Percentiles rank a stretch among this genome's conserved stretches.
Evolutionary conservation across 495 filamentous ascomycete genomes (phyloP).

Genomic region (Penicillium steckii): DNA sequence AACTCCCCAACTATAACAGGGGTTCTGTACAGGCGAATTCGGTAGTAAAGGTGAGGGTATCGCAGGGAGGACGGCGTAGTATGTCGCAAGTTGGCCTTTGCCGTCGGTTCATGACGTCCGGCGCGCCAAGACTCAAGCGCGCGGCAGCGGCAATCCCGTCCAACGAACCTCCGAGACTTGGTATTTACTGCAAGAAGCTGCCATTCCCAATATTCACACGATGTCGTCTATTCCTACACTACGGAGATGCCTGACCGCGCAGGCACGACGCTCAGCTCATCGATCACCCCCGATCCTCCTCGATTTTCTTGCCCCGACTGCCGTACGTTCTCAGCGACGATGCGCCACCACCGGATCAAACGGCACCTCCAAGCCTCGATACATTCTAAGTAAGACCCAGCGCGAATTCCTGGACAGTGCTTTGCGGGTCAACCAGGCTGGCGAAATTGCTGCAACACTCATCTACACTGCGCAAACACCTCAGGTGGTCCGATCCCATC

Average conservation of each 20-base stretch:
- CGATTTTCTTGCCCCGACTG: constrained; percentile 44
- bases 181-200: not conserved
- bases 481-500: constrained; percentile 70
- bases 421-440: constrained; percentile 87
- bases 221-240: constrained; percentile 21
- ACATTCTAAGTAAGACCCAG: constrained; percentile 68
- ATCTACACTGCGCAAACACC: constrained; percentile 83
- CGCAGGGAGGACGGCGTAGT: constrained; percentile 1
- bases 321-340: constrained; percentile 23
- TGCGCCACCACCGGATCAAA: constrained; percentile 27
- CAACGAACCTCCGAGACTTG: constrained; percentile 3
- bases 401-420: constrained; percentile 76
- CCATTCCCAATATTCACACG: not conserved
- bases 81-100: constrained; percentile 27
- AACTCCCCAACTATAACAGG: not conserved
- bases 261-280: constrained; percentile 12
- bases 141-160: constrained; percentile 19
- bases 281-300: constrained; percentile 29
- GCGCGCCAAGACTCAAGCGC: constrained; percentile 27
- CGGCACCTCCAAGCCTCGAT: constrained; percentile 41
- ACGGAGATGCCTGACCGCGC: constrained; percentile 17
- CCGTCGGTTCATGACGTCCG: constrained; percentile 27
- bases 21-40: constrained; percentile 10
- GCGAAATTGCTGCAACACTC: constrained; percentile 81
- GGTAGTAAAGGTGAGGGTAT: not conserved